Conservation (phyloP, 1,139 yeast genomes). For the Kluyveromyces marxianus region DNA sequence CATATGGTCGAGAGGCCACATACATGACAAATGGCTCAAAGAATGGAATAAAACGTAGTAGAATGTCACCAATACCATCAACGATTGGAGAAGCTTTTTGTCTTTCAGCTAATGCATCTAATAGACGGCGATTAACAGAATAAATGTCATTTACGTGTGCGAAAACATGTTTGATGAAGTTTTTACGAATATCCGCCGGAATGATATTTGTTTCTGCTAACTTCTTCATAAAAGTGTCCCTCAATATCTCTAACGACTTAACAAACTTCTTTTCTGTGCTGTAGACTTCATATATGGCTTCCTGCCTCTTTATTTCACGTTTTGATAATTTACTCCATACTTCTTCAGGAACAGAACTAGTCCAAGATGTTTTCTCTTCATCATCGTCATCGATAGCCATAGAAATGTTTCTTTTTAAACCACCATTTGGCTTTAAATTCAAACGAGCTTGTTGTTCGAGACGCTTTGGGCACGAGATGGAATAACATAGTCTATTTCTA, state of each 20-base stretch:
- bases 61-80: slow-evolving; percentile 77
- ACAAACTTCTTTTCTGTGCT: slow-evolving; percentile 94
- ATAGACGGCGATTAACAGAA: slow-evolving; percentile 71
- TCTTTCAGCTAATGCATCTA: slow-evolving; percentile 83
- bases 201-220: slow-evolving; percentile 77
- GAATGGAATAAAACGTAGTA: slow-evolving; percentile 72
- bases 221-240: slow-evolving; percentile 93
- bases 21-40: slow-evolving; percentile 90
- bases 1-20: slow-evolving; percentile 95
- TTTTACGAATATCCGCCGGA: slow-evolving; percentile 82
- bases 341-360: slow-evolving; percentile 80
- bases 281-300: slow-evolving; percentile 86
- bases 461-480: slow-evolving; percentile 96
- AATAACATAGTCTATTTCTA: slow-evolving; percentile 77
- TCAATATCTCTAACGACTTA: slow-evolving; percentile 84
- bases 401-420: slow-evolving; percentile 75
- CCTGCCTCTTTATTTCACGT: slow-evolving; percentile 86
- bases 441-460: slow-evolving; percentile 92
- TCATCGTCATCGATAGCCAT: slow-evolving; percentile 69
- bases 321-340: slow-evolving; percentile 75
- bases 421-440: slow-evolving; percentile 84
- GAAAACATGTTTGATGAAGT: slow-evolving; percentile 85
- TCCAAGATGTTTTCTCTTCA: slow-evolving; percentile 87
- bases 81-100: slow-evolving; percentile 87
- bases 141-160: slow-evolving; percentile 85